Evolutionary conservation across 192 early-diverging fungal species (phyloP), one percentile per base, ranked within the genome.

Genomic region (Backusella tarrabulga): DNA sequence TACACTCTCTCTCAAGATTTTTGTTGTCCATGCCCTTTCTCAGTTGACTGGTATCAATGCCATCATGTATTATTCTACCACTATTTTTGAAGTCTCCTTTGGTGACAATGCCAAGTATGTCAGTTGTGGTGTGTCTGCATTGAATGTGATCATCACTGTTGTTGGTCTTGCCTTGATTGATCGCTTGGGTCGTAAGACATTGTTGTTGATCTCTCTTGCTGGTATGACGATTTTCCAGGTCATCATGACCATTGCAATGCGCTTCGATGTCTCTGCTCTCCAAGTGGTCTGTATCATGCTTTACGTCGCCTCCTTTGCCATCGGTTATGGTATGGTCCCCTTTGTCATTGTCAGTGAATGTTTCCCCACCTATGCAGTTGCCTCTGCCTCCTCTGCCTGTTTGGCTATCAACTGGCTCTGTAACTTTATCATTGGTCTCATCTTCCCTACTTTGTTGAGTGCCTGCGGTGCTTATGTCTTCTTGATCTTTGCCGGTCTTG

Each of bases 41-140:
- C 93, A 92, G 80, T 78, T 95, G 14, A 87, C 88, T 35, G 92
- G 93, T 34, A 91, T 93, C 81, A 90, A 91, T 66, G 85, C 87
- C 1, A 87, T 90, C 29, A 87, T 91, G 70, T 93, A 89, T 74
- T 90, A 91, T 79, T 88, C 86, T 77, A 88, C 88, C 35, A 85
- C 86, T 17, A 89, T 95, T 15, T 92, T 95, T 79, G 80, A 83
- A 3, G 78, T 86, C 15, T 84, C 85, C 0, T 90, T 92, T 69
- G 73, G 83, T 1, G 79, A 91, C 11, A 84, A 83, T 40, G 84
- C 85, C 12, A 82, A 82, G 38, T 82, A 85, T 60, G 83, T 93
- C 4, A 85, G 89, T 14, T 79, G 91, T 8, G 86, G 91, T 63
- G 81, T 89, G 3, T 81, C 83, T 12, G 86, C 86, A 1, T 60